Evolutionary conservation across 1,139 yeast genomes (phyloP), one percentile per base, ranked within the genome.

Genomic region (Candida tropicalis): DNA sequence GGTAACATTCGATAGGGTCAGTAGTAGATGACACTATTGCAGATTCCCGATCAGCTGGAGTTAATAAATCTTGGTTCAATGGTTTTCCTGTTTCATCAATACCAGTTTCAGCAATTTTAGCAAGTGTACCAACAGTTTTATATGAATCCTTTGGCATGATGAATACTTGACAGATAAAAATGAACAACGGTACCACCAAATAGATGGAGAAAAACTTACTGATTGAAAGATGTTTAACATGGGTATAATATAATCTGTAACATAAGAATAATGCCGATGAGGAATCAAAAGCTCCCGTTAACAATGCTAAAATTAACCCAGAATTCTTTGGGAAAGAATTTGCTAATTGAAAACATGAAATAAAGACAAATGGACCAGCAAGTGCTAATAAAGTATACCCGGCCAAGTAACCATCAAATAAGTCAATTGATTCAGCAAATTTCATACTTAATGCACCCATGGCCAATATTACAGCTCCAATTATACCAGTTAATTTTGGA

Each of bases 91-190:
- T 65, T 54, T 84, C 88, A 62, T 84, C 89, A 20, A 84, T 71
- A 12, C 87, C 88, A 41, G 84, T 84, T 55, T 82, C 84, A 6
- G 82, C 81, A 41, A 84, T 73, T 54, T 83, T 82, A 18, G 86
- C 86, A 44, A 84, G 73, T 0, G 81, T 75, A 2, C 83, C 88
- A 33, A 81, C 69, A 0, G 91, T 83, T 58, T 85, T 85, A 64
- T 87, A 87, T 1, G 91, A 82, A 39, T 79, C 77, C 18, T 58
- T 67, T 5, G 97, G 97, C 97, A 91, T 89, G 23, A 90, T 68
- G 31, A 81, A 71, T 7, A 84, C 29, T 62, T 89, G 96, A 53
- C 93, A 87, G 1, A 81, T 35, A 10, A 87, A 64, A 38, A 90
- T 88, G 59, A 88, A 86, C 0, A 80, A 44, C 0, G 98, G 96